Evolutionary conservation across 2,329 filamentous ascomycete genomes (phyloP), one percentile per base, ranked within the genome.

Genomic region (Fusarium subglutinans): DNA sequence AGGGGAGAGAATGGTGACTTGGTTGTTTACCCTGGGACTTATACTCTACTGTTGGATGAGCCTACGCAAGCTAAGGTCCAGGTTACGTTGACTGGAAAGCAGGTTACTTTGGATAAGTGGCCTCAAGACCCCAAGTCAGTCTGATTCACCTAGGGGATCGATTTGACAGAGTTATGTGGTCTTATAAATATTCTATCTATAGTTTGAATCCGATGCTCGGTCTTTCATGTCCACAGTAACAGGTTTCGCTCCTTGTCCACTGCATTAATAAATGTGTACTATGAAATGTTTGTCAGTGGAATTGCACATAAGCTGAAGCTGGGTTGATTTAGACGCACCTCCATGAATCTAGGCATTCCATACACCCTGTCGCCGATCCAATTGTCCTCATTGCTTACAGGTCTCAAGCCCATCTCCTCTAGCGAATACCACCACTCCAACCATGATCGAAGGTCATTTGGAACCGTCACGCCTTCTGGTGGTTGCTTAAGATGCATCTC

Each of bases 11-110:
- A 67, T 5, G 65, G 65, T 0, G 65, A 68, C 7, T 8, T 68
- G 8, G 63, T 67, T 0, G 43, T 68, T 2, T 68, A 68, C 15
- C 65, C 65, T 3, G 65, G 63, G 2, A 67, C 45, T 2, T 68
- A 67, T 2, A 68, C 45, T 12, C 37, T 68, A 1, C 8, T 67
- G 40, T 8, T 68, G 14, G 65, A 67, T 28, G 65, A 68, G 28
- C 65, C 63, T 17, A 67, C 54, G 1, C 63, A 68, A 9, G 53
- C 22, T 0, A 20, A 47, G n/a, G 2, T 67, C 6, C n/a, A 61
- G 5, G 35, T 67, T 1, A 67, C 41, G 2, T 30, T 68, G 4
- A 68, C 63, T 9, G 65, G 65, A 2, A 58, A 53, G 8, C 26
- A 67, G 12, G 40, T 9, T 1, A 44, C 56, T 14, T 33, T 67